phyloP scores from a whole-genome alignment of 805 yeast species.

The Sungouiozyma ichnusensis region DNA sequence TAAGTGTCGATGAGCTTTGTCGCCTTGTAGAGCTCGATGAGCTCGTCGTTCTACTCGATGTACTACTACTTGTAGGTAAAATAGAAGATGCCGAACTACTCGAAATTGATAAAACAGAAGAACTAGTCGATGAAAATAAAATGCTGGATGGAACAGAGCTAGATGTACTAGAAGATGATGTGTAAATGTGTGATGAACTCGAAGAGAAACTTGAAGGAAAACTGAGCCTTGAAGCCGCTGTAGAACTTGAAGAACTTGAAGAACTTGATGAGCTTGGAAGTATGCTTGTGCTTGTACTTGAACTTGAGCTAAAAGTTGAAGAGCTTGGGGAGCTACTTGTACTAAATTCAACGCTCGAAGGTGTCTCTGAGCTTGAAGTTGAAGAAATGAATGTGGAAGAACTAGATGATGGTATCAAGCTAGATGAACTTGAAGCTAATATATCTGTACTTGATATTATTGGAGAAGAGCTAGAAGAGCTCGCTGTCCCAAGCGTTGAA shows the following conservation, averaged over 20 bases:
- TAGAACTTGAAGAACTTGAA: constrained; percentile 4
- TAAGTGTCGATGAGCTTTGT: constrained; percentile 2
- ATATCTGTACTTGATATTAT: too few species aligned
- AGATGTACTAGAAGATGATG: constrained; percentile 1
- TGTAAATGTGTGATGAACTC: constrained; percentile 1
- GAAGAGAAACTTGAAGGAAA: constrained; percentile 3
- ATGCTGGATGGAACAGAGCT: constrained; percentile 6
- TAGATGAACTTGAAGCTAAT: constrained; percentile 5
- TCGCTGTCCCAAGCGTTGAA: not conserved
- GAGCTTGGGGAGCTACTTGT: too few species aligned
- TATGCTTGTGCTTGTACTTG: too few species aligned
- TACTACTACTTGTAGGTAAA: not conserved
- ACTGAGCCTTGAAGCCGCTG: too few species aligned
- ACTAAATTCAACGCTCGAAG: too few species aligned
- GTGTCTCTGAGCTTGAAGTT: not conserved
- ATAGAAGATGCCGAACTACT: not conserved
- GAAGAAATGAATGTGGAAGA: constrained; percentile 1
- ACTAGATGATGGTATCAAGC: not conserved
- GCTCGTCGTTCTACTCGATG: not conserved
- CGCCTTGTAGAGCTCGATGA: not conserved
- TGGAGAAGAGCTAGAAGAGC: constrained; percentile 3
- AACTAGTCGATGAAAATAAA: constrained; percentile 7
- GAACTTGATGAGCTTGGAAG: constrained; percentile 1
- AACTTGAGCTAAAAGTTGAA: not conserved
- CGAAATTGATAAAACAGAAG: not conserved